A percentile compares a stretch with the other conserved stretches of the same genome.
Evolutionary conservation across 139 green algal species (phyloP).

Genomic region (Tetradesmus obliquus): DNA sequence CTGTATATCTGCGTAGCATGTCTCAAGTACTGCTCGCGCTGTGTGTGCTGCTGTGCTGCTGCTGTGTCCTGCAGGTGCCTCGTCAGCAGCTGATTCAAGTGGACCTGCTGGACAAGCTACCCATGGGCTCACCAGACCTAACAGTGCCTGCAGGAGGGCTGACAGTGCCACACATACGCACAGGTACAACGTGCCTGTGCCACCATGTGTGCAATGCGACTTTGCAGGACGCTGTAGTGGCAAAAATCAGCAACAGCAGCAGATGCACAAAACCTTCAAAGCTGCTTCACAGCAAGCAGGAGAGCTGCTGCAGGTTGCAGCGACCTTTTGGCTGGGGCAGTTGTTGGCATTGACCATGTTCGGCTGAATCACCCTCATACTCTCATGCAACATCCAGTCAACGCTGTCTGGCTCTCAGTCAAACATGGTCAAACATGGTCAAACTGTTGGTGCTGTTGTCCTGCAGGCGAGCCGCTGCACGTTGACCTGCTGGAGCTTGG

Average conservation of each 20-base stretch:
- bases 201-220: background rate
- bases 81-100: slow-evolving; percentile 30
- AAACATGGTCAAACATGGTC: too few relatives aligned
- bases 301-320: background rate
- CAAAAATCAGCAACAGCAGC: background rate
- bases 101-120: slow-evolving; percentile 38
- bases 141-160: slow-evolving; percentile 40
- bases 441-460: background rate
- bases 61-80: slow-evolving; percentile 8
- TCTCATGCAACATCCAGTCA: too few relatives aligned
- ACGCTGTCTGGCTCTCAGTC: too few relatives aligned
- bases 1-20: too few relatives aligned
- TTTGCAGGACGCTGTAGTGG: background rate
- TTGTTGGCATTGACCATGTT: too few relatives aligned
- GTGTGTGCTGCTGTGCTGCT: background rate
- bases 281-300: background rate
- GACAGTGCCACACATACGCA: slow-evolving; percentile 47
- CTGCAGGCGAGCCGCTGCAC: slow-evolving; percentile 46
- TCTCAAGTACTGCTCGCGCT: background rate
- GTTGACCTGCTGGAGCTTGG: slow-evolving; percentile 43
- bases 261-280: background rate
- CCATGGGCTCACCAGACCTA: background rate
- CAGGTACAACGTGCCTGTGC: background rate
- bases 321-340: background rate
- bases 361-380: too few relatives aligned